Conservation (phyloP, 441 rosid species). For the Jatropha podagrica region DNA sequence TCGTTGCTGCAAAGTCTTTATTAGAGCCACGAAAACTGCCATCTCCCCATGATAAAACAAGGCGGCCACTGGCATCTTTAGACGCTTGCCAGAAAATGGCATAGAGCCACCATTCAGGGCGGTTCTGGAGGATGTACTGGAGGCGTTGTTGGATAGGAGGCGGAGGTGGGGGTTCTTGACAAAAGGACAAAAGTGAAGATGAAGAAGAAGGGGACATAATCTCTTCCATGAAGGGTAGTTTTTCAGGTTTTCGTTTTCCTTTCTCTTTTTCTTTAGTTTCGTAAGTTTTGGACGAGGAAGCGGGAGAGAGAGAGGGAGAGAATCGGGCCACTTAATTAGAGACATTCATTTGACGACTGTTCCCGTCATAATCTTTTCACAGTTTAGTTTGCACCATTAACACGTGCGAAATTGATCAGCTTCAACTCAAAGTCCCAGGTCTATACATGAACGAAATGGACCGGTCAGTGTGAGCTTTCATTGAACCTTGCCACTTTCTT, state of each 20-base stretch:
- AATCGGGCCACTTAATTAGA: neutral
- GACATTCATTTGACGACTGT: neutral
- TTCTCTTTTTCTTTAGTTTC: neutral
- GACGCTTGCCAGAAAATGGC: conserved; percentile 56
- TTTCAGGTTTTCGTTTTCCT: too few species aligned
- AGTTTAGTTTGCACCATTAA: neutral
- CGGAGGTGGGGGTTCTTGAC: conserved; percentile 23
- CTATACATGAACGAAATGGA: neutral
- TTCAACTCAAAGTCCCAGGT: too few species aligned
- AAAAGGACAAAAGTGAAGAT: conserved; percentile 20
- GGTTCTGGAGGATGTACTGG: conserved; percentile 38
- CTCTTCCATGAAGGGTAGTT: conserved; percentile 28
- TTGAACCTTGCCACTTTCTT: conserved; percentile 10
- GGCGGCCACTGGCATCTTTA: conserved; percentile 33
- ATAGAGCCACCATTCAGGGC: conserved; percentile 53
- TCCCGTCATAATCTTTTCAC: neutral
- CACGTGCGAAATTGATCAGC: neutral
- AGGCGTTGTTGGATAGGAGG: conserved; percentile 44
- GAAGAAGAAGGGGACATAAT: conserved; percentile 32
- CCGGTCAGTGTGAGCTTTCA: conserved; percentile 3
- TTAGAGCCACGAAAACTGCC: conserved; percentile 39
- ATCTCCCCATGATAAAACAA: conserved; percentile 43
- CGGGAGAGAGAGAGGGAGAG: too few species aligned
- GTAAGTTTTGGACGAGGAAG: neutral
- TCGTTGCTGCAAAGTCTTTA: conserved; percentile 12